A percentile compares a stretch with the other conserved stretches of the same genome.
Conservation (phyloP, 139 green algal genomes). For the Ostreobium quekettii region DNA sequence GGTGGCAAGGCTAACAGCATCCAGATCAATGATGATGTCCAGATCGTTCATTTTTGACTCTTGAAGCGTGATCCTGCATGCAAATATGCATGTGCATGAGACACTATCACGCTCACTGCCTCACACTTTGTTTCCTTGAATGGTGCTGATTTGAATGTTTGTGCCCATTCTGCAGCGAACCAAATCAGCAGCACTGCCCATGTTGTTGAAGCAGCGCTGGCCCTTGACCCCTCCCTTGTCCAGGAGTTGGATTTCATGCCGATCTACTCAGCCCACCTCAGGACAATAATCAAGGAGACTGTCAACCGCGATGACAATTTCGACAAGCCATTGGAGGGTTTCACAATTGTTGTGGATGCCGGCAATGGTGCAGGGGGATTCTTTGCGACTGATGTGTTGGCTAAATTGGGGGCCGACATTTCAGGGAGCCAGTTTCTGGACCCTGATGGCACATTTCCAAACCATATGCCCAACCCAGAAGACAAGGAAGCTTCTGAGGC, state of each 20-base stretch:
- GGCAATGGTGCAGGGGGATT: constrained; percentile 76
- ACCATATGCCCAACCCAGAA: constrained; percentile 93
- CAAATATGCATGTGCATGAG: too few species aligned
- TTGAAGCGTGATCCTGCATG: too few species aligned
- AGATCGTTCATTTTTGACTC: too few species aligned
- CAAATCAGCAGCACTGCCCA: background rate
- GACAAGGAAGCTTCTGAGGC: constrained; percentile 54
- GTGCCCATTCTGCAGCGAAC: constrained; percentile 7
- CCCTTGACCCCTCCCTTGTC: background rate
- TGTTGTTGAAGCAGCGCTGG: constrained; percentile 2
- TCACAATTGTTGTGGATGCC: constrained; percentile 67
- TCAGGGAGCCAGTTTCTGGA: constrained; percentile 80
- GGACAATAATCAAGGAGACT: constrained; percentile 55
- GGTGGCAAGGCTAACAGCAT: too few species aligned
- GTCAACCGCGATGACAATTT: constrained; percentile 34
- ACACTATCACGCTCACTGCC: too few species aligned
- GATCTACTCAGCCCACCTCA: constrained; percentile 56
- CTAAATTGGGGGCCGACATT: constrained; percentile 80
- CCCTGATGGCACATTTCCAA: constrained; percentile 85
- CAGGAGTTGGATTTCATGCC: constrained; percentile 38
- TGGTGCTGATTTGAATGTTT: too few species aligned
- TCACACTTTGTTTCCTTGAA: too few species aligned
- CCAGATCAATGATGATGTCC: too few species aligned
- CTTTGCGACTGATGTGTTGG: constrained; percentile 75
- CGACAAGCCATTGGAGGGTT: constrained; percentile 50